Percentiles rank a stretch among this genome's conserved stretches.
Evolutionary conservation across 306 rosid species (phyloP).

Genomic region (Notholithocarpus densiflorus): DNA sequence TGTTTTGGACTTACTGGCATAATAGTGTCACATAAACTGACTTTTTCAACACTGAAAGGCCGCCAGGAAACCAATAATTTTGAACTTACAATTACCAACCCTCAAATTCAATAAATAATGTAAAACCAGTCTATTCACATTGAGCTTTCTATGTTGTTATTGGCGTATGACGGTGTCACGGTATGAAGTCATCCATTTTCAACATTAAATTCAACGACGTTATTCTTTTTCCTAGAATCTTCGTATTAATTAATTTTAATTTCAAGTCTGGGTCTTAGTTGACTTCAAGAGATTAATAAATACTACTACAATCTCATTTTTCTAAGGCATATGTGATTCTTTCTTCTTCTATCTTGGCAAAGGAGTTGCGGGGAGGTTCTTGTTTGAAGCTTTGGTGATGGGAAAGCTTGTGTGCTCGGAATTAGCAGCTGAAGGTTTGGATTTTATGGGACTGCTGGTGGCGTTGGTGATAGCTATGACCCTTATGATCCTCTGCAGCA

Average conservation of each 20-base stretch:
- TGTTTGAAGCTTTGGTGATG: constrained; percentile 25
- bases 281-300: neutral
- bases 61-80: too few relatives aligned
- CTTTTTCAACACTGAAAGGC: too few relatives aligned
- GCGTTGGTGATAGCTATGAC: constrained; percentile 28
- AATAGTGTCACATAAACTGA: too few relatives aligned
- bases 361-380: neutral
- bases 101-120: too few relatives aligned
- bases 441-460: constrained; percentile 24
- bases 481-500: constrained; percentile 34
- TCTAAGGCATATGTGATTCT: neutral
- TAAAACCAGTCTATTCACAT: neutral
- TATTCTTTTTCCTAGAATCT: neutral
- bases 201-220: too few relatives aligned
- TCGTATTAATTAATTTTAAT: neutral
- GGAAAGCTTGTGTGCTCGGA: constrained; percentile 33
- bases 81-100: too few relatives aligned
- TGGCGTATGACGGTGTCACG: too few relatives aligned
- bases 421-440: constrained; percentile 11
- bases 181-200: too few relatives aligned
- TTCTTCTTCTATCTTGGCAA: constrained; percentile 1
- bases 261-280: neutral
- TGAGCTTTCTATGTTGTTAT: neutral
- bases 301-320: neutral
- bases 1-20: too few relatives aligned